Percentiles rank a stretch among this genome's conserved stretches.
Conservation (phyloP, 805 yeast species). For the Hanseniaspora hatyaiensis region DNA sequence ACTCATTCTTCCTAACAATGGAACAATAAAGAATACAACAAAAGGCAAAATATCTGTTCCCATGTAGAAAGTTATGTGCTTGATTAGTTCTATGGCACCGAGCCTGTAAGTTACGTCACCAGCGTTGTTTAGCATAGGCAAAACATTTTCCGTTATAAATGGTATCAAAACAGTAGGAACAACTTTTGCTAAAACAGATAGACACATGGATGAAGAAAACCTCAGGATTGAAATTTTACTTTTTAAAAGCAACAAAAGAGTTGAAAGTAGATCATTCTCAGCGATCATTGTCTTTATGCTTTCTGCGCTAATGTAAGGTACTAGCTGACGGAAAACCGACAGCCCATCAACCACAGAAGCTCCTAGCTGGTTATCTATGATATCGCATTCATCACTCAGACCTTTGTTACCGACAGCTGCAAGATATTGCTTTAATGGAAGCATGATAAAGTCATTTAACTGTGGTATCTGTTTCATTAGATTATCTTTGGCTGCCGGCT, state of each 20-base stretch:
- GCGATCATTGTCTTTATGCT: constrained; percentile 39
- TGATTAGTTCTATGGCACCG: constrained; percentile 86
- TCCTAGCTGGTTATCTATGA: constrained; percentile 41
- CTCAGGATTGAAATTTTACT: constrained; percentile 74
- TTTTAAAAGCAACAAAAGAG: constrained; percentile 43
- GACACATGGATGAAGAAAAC: constrained; percentile 79
- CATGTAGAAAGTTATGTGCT: constrained; percentile 75
- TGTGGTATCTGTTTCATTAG: constrained; percentile 53
- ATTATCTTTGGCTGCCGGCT: not conserved
- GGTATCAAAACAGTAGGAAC: constrained; percentile 65
- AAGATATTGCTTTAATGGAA: constrained; percentile 43
- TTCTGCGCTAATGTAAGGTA: constrained; percentile 35
- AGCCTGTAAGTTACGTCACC: constrained; percentile 62
- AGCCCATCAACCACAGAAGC: constrained; percentile 77
- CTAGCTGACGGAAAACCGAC: constrained; percentile 65
- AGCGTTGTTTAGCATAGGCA: constrained; percentile 74
- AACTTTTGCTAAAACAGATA: constrained; percentile 64
- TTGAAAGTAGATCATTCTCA: constrained; percentile 36
- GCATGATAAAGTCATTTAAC: constrained; percentile 51
- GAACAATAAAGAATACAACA: constrained; percentile 88
- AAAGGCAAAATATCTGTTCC: constrained; percentile 84
- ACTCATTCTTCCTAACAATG: constrained; percentile 95
- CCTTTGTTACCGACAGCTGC: constrained; percentile 17
- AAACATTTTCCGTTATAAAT: constrained; percentile 57
- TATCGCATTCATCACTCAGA: constrained; percentile 24